Base-by-base conservation (phyloP, 2,329 filamentous ascomycete genomes). In the Microdochium trichocladiopsis region DNA sequence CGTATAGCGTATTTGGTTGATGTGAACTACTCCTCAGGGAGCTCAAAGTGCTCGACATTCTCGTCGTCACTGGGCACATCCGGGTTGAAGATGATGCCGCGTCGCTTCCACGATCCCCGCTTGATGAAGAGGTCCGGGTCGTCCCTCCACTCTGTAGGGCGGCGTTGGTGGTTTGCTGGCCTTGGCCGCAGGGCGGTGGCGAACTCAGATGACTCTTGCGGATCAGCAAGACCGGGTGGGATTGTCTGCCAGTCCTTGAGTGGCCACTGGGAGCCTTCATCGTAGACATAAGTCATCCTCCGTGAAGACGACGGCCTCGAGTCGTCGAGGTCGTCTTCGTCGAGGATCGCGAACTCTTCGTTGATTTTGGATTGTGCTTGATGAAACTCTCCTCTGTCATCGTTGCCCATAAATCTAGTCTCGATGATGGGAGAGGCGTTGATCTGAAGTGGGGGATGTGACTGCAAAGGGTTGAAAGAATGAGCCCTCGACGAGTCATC, bases 171-270 rank as follows among this genome's bases (percentile, higher is more conserved):
- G 10, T 51, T 45, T 8, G 55, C 55, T 14, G 50, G 55, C 9
- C 52, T 56, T 3, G 60, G 60, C 2, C 60, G 58, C 10, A 55
- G 49, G 8, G 55, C 50, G 1, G 54, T 55, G 2, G 56, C 53
- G 1, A 61, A 58, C 5, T 55, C 49, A 14, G 47, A 51, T 2
- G 57, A 36, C 18, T 60, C 60, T 9, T 57, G 53, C 25, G 57
- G 45, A 41, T 58, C 57, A 1, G 57, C 57, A 10, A 61, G 49
- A 12, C 60, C 60, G 1, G 62, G 60, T 14, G 62, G 62, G 16
- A 66, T 60, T 4, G 57, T 43, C 50, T 67, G 64, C 63, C 65
- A 66, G 55, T 67, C 64, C 51, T 66, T 65, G 11, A 67, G 56
- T 1, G 65, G 65, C 65, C 64, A 67, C 49, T 66, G 63, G 1